Conservation (phyloP, 2,329 filamentous ascomycete species). For the Pseudogymnoascus sp. region DNA sequence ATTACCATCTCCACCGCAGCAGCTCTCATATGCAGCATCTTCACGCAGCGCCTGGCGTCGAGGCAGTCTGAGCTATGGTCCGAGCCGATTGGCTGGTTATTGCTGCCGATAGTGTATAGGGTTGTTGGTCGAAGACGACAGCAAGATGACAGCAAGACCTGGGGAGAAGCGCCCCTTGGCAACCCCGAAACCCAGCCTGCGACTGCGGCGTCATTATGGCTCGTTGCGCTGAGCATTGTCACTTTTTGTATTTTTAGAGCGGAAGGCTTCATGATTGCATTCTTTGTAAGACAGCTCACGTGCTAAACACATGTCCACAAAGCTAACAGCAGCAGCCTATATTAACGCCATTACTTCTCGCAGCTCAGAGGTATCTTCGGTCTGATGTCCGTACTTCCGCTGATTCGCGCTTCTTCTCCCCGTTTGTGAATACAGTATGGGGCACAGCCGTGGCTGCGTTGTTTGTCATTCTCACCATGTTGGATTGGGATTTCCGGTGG, state of each 20-base stretch:
- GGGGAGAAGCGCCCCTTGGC: neutral
- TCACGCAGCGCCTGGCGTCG: conserved; percentile 19
- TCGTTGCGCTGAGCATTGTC: conserved; percentile 17
- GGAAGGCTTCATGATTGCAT: conserved; percentile 15
- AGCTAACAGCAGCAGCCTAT: conserved; percentile 22
- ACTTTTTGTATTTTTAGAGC: conserved; percentile 20
- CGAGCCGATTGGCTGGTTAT: conserved; percentile 29
- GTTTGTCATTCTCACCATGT: conserved; percentile 23
- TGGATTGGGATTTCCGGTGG: conserved; percentile 23
- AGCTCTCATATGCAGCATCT: conserved; percentile 23
- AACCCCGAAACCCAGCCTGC: neutral
- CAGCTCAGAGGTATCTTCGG: conserved; percentile 21
- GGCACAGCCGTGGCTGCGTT: conserved; percentile 21
- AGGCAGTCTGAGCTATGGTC: conserved; percentile 26
- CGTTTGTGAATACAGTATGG: conserved; percentile 19
- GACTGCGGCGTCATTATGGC: conserved; percentile 12
- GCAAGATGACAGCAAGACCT: neutral
- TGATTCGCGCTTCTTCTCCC: conserved; percentile 13
- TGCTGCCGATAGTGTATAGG: conserved; percentile 23
- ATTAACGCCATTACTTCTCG: conserved; percentile 28
- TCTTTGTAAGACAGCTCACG: neutral
- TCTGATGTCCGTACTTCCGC: conserved; percentile 3
- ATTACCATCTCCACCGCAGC: conserved; percentile 17
- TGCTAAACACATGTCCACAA: neutral
- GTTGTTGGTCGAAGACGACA: neutral